phyloP scores from a whole-genome alignment of 768 basidiomycete genomes.

The Gymnopilus junonius region DNA sequence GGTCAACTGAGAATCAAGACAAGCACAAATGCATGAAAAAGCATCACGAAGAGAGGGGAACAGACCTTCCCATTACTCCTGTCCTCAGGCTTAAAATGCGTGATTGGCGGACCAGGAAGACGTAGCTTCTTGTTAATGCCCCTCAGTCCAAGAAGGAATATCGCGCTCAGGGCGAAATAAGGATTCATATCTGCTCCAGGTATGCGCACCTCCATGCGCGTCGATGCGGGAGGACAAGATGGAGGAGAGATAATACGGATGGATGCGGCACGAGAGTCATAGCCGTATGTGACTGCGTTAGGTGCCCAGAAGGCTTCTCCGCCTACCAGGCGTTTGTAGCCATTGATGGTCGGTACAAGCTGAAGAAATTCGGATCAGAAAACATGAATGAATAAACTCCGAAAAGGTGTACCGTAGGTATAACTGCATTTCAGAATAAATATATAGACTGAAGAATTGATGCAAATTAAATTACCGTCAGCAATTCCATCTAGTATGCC shows the following conservation, averaged over 20 bases:
- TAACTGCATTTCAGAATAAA: constrained; percentile 46
- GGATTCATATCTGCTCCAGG: constrained; percentile 99
- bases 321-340: constrained; percentile 95
- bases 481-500: constrained; percentile 89
- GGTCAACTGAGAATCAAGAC: neutral
- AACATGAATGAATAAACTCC: neutral
- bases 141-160: constrained; percentile 85
- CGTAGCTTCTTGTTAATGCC: constrained; percentile 81
- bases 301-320: constrained; percentile 96
- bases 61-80: constrained; percentile 58
- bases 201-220: constrained; percentile 91
- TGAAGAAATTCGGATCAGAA: constrained; percentile 25
- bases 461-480: constrained; percentile 58
- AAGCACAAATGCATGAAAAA: no score
- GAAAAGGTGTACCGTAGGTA: constrained; percentile 71
- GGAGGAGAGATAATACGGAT: constrained; percentile 94
- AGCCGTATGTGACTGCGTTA: constrained; percentile 92
- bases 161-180: constrained; percentile 85
- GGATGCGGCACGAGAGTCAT: constrained; percentile 92
- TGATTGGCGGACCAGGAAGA: constrained; percentile 74
- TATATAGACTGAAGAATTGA: neutral
- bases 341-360: constrained; percentile 92
- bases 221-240: constrained; percentile 77
- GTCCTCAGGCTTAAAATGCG: constrained; percentile 57
- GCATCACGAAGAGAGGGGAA: neutral